A percentile compares a stretch with the other conserved stretches of the same genome.
These are phyloP conservation scores for Gymnopilus junonius DNA, from an alignment of 768 basidiomycete genomes.

Conservation along the genomic window DNA sequence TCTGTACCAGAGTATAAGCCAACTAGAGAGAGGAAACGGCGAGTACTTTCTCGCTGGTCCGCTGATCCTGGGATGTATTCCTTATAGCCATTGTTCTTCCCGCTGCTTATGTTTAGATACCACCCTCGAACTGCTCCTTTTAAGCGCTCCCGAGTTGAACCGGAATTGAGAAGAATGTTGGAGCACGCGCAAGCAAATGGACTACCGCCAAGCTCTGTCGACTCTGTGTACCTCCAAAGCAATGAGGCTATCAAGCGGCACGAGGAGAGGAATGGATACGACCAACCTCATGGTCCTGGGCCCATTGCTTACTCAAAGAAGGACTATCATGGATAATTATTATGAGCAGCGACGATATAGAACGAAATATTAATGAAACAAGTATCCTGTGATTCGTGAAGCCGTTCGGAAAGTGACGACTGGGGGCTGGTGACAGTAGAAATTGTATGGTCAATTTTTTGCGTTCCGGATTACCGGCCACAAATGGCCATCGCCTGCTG, in stretches of 20 bases:
- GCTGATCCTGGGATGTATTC: no score
- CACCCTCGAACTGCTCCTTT: slow-evolving; percentile 1
- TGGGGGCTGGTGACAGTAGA: no score
- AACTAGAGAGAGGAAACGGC: neutral
- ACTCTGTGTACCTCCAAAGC: neutral
- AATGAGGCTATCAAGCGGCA: neutral
- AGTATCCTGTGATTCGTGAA: no score
- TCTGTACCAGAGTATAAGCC: neutral
- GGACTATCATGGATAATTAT: neutral
- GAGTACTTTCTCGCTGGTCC: no score
- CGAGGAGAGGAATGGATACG: neutral
- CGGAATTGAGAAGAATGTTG: neutral
- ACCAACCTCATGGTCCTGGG: neutral
- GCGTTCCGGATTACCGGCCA: no score
- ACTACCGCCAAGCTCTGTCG: neutral
- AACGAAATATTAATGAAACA: no score
- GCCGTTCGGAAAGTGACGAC: no score
- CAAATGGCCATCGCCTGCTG: no score
- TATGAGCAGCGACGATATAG: no score
- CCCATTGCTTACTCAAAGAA: slow-evolving; percentile 2
- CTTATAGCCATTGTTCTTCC: no score
- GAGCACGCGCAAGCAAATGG: neutral
- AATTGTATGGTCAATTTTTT: no score
- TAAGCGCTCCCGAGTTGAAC: neutral
- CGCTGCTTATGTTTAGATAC: neutral